Percentiles rank a stretch among this genome's conserved stretches.
Conservation (phyloP, 2,329 filamentous ascomycete species). For the Ophiostoma sp. region DNA sequence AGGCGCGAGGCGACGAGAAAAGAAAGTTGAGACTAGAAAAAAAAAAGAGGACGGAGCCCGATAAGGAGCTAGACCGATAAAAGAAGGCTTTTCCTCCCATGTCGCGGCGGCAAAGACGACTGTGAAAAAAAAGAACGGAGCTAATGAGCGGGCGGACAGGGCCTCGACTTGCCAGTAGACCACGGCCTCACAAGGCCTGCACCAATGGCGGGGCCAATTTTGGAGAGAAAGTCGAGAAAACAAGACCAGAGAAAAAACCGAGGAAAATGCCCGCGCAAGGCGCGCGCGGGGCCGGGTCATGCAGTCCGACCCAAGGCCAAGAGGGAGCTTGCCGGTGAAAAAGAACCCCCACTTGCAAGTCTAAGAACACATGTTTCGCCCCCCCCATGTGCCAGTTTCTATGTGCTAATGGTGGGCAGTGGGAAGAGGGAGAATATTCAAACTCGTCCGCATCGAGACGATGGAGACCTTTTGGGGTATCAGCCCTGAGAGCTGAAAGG, state of each 20-base stretch:
- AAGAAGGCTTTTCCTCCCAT: background rate
- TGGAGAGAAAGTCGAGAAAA: background rate
- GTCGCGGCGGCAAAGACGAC: background rate
- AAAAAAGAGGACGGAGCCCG: background rate
- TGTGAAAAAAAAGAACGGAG: background rate
- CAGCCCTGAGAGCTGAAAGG: background rate
- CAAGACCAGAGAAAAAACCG: background rate
- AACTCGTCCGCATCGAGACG: background rate
- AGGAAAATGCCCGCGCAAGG: background rate
- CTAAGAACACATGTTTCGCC: background rate
- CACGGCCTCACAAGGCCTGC: background rate
- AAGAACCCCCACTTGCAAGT: background rate
- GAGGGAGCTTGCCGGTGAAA: background rate
- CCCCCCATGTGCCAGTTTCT: slow-evolving; percentile 2
- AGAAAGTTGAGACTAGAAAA: background rate
- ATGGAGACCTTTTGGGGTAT: background rate
- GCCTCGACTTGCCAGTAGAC: background rate
- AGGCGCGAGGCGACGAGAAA: background rate
- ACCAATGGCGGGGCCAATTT: background rate
- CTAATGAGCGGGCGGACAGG: background rate
- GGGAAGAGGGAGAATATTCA: background rate
- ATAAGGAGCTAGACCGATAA: slow-evolving; percentile 16
- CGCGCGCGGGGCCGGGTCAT: slow-evolving; percentile 14
- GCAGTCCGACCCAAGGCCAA: background rate
- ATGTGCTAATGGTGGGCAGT: slow-evolving; percentile 15